Evolutionary conservation across 805 yeast species (phyloP).

Genomic region (Myxozyma melibiosi): DNA sequence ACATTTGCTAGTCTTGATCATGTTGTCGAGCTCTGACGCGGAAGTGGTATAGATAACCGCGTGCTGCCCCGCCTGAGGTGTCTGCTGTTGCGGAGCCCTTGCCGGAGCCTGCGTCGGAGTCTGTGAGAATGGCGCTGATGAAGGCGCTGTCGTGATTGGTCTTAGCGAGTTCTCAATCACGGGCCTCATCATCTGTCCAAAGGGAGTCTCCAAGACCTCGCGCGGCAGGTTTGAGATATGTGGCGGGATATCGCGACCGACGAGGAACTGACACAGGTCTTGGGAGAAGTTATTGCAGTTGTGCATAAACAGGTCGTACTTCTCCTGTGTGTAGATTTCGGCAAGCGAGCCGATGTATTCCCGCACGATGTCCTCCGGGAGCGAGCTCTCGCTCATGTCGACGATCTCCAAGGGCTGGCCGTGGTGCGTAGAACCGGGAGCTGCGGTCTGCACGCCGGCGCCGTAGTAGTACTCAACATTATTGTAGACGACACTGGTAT

Average conservation of each 20-base stretch:
- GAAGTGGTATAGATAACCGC: constrained; percentile 24
- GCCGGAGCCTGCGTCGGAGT: not conserved
- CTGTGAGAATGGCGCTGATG: too few relatives aligned
- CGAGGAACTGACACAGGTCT: constrained; percentile 58
- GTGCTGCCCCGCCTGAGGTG: not conserved
- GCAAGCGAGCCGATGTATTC: constrained; percentile 57
- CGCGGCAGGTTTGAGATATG: constrained; percentile 57
- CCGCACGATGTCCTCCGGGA: constrained; percentile 54
- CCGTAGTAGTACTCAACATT: constrained; percentile 63
- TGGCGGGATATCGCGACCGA: constrained; percentile 57
- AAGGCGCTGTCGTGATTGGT: constrained; percentile 37
- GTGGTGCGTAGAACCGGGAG: constrained; percentile 60
- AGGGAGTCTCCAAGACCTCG: constrained; percentile 53
- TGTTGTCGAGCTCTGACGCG: constrained; percentile 20
- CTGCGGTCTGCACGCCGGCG: constrained; percentile 53
- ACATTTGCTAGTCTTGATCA: constrained; percentile 20
- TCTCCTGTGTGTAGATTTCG: constrained; percentile 50
- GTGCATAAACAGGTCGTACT: constrained; percentile 61
- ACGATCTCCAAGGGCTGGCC: constrained; percentile 59
- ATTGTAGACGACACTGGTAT: constrained; percentile 58
- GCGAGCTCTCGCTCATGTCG: constrained; percentile 56
- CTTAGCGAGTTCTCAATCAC: constrained; percentile 39
- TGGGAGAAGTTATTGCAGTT: constrained; percentile 72
- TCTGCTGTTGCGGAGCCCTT: not conserved
- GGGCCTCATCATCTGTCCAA: constrained; percentile 52